Conservation (phyloP, 345 rosid species). For the Syzygium jambos region DNA sequence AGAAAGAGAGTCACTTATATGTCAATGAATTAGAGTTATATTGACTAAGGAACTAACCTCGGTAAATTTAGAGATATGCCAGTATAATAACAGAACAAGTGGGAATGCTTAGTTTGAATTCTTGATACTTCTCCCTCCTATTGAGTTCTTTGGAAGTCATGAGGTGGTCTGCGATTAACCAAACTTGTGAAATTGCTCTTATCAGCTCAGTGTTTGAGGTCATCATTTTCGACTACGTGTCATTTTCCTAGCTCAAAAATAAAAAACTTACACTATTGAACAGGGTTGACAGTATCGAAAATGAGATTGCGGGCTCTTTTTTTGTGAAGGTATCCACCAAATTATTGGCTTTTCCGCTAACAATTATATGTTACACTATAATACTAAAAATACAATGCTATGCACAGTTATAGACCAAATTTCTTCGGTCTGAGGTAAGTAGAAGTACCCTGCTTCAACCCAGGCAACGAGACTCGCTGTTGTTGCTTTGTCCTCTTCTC, state of each 20-base stretch:
- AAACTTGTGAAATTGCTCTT: not conserved
- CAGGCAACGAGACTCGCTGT: constrained; percentile 64
- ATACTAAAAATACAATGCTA: constrained; percentile 3
- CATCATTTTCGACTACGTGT: not conserved
- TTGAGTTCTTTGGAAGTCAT: not conserved
- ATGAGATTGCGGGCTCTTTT: not conserved
- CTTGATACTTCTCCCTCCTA: not conserved
- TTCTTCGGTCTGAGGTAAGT: constrained; percentile 80
- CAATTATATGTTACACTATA: not conserved
- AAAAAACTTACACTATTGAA: not conserved
- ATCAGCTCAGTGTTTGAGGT: not conserved
- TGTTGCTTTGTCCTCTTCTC: constrained; percentile 59
- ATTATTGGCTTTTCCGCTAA: not conserved
- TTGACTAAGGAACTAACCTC: not conserved
- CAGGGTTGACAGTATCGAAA: not conserved
- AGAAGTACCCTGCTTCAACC: constrained; percentile 39
- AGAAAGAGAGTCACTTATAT: not conserved
- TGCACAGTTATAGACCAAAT: constrained; percentile 58
- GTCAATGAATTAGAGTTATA: not conserved
- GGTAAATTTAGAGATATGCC: not conserved
- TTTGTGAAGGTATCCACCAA: not conserved
- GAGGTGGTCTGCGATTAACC: not conserved
- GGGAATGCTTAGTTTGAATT: not conserved
- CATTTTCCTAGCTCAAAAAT: not conserved
- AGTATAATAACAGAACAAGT: not conserved